Percentiles rank a stretch among this genome's conserved stretches.
phyloP scores from a whole-genome alignment of 306 rosid genomes.

The Gynostemma pentaphyllum region DNA sequence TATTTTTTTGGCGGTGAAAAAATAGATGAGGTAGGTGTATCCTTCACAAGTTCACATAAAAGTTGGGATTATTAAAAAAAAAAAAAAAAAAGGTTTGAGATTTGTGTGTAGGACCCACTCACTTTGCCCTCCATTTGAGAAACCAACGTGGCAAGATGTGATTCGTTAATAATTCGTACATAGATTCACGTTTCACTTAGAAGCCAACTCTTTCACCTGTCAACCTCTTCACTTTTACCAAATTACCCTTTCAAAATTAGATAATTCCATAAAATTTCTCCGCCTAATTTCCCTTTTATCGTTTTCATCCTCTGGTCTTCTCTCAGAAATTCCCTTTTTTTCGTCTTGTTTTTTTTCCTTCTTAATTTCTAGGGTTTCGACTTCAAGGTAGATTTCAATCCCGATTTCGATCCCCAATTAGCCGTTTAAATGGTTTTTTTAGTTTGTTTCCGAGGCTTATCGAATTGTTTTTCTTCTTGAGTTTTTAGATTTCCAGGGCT shows the following conservation, averaged over 20 bases:
- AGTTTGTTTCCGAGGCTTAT: background rate
- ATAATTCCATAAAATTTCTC: slow-evolving; percentile 13
- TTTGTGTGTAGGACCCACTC: background rate
- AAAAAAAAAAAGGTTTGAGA: background rate
- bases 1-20: no score
- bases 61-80: no score
- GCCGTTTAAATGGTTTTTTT: background rate
- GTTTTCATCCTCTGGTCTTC: slow-evolving; percentile 9
- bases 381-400: background rate
- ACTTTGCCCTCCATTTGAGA: background rate
- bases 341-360: no score
- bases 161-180: background rate
- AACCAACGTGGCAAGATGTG: background rate
- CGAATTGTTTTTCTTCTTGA: background rate
- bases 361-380: slow-evolving; percentile 9
- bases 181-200: slow-evolving; percentile 10
- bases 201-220: background rate
- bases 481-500: background rate
- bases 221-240: slow-evolving; percentile 11
- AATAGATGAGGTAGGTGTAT: no score
- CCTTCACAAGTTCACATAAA: no score
- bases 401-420: background rate
- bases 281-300: background rate
- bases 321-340: background rate
- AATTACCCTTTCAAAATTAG: slow-evolving; percentile 17